Percentiles rank a stretch among this genome's conserved stretches.
Conservation (phyloP, 176 grass and related monocot species). For the Cocos nucifera region DNA sequence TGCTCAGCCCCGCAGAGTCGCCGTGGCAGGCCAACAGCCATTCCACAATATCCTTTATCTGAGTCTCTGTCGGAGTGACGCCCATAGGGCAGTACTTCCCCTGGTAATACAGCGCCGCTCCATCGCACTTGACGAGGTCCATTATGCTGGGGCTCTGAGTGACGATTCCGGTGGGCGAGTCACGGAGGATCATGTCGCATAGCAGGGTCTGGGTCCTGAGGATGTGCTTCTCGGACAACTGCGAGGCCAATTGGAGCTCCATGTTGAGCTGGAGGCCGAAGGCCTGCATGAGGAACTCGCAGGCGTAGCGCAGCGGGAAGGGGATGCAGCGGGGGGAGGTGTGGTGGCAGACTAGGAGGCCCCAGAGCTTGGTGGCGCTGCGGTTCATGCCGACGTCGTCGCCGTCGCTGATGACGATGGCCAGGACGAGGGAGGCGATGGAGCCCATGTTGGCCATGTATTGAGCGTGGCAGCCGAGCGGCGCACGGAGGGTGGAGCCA, state of each 20-base stretch:
- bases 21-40: constrained; percentile 69
- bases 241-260: constrained; percentile 85
- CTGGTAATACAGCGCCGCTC: constrained; percentile 70
- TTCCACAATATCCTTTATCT: constrained; percentile 80
- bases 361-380: constrained; percentile 77
- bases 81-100: constrained; percentile 83
- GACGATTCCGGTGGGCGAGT: constrained; percentile 81
- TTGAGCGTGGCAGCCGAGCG: constrained; percentile 77
- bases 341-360: constrained; percentile 92
- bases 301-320: constrained; percentile 87
- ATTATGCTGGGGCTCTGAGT: constrained; percentile 96
- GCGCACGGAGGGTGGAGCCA: constrained; percentile 76
- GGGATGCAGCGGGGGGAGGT: constrained; percentile 84
- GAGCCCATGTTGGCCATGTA: constrained; percentile 99
- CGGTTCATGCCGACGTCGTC: constrained; percentile 31
- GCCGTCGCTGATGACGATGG: constrained; percentile 74
- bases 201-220: constrained; percentile 75
- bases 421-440: constrained; percentile 80
- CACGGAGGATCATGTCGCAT: constrained; percentile 89
- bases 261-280: constrained; percentile 92
- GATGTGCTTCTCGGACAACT: constrained; percentile 89
- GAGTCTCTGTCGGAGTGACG: constrained; percentile 64
- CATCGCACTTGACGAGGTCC: constrained; percentile 98
- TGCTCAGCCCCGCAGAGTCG: constrained; percentile 80
- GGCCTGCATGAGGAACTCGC: constrained; percentile 96